Conservation (phyloP, 352 stramenopile species). For the Phytophthora megakarya region DNA sequence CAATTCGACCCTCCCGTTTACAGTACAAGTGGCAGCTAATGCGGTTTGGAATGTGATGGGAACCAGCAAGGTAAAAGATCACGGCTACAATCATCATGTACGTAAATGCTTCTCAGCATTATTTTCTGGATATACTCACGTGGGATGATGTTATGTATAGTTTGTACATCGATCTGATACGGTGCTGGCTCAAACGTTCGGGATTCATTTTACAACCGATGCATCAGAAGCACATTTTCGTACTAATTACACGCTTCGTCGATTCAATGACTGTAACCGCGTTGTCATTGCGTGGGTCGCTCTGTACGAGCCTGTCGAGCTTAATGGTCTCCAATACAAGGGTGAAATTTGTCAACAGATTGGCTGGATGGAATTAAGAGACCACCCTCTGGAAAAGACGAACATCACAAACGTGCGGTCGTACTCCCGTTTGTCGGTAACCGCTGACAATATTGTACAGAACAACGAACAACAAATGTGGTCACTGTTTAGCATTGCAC, state of each 20-base stretch:
- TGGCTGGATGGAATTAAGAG: slow-evolving; percentile 26
- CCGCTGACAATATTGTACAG: slow-evolving; percentile 35
- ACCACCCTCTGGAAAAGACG: not conserved
- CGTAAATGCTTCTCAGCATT: no score
- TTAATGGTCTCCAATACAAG: slow-evolving; percentile 27
- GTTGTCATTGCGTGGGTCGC: slow-evolving; percentile 45
- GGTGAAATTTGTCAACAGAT: slow-evolving; percentile 29
- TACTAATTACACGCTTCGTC: slow-evolving; percentile 26
- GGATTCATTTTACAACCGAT: slow-evolving; percentile 3
- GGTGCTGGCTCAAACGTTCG: slow-evolving; percentile 15
- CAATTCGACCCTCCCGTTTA: slow-evolving; percentile 17
- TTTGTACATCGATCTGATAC: slow-evolving; percentile 9
- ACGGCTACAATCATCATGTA: slow-evolving; percentile 37
- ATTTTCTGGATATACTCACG: no score
- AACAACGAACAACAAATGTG: slow-evolving; percentile 31
- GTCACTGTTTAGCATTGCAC: slow-evolving; percentile 32
- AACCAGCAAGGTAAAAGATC: slow-evolving; percentile 20
- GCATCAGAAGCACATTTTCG: slow-evolving; percentile 10
- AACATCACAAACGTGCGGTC: slow-evolving; percentile 41
- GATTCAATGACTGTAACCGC: slow-evolving; percentile 38
- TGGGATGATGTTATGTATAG: not conserved
- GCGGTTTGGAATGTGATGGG: slow-evolving; percentile 24
- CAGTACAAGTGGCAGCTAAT: slow-evolving; percentile 1
- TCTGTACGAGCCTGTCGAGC: slow-evolving; percentile 34
- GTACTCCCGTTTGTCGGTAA: slow-evolving; percentile 42